These are phyloP conservation scores for Vigna unguiculata DNA, from an alignment of 306 rosid genomes.

Conservation along the genomic window DNA sequence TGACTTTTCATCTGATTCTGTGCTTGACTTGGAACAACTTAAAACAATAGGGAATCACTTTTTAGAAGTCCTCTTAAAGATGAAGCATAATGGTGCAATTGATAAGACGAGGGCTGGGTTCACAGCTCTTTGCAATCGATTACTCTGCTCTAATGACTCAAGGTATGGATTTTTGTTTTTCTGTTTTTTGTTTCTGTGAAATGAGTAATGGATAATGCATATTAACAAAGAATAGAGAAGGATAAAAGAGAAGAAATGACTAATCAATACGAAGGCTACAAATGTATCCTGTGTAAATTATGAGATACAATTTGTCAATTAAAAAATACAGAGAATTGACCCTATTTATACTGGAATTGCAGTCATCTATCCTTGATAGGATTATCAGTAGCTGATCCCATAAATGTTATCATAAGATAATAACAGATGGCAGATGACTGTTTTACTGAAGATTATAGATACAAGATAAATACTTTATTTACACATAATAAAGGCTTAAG, in stretches of 20 bases:
- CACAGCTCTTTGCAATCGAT: constrained; percentile 95
- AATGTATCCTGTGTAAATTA: neutral
- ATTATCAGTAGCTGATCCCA: neutral
- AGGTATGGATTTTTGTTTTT: constrained; percentile 52
- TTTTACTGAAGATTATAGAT: constrained; percentile 11
- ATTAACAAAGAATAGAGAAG: neutral
- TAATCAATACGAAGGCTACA: neutral
- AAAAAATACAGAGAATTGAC: neutral
- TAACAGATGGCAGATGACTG: neutral
- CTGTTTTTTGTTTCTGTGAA: constrained; percentile 28
- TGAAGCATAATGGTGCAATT: constrained; percentile 99
- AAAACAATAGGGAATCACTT: constrained; percentile 91
- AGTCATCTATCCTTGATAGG: constrained; percentile 12
- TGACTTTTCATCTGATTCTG: constrained; percentile 57
- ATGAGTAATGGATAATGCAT: constrained; percentile 11
- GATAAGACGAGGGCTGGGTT: constrained; percentile 99
- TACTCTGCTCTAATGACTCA: constrained; percentile 91
- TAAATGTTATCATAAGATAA: neutral
- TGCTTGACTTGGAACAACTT: constrained; percentile 86
- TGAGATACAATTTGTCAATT: constrained; percentile 8
- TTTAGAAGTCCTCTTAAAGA: constrained; percentile 95
- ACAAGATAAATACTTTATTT: neutral
- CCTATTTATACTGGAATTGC: neutral
- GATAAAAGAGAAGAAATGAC: neutral
- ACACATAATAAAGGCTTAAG: neutral